Base-by-base conservation (phyloP, 2,329 filamentous ascomycete species). In the Colletotrichum sojae region DNA sequence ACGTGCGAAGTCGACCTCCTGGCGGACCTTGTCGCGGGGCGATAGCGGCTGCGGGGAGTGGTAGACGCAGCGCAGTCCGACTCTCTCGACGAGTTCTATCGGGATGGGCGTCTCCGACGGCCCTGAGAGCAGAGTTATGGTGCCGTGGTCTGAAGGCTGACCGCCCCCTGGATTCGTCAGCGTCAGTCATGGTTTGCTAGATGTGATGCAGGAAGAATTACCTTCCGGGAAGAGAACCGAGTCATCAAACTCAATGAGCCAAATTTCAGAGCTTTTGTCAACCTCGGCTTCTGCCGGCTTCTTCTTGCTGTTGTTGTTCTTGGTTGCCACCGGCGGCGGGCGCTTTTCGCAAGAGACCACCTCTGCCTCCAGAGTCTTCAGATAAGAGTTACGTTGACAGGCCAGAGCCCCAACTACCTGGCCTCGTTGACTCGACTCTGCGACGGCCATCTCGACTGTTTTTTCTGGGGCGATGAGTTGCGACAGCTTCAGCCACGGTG, bases 181-280 rank as follows among this genome's bases (percentile, higher is more conserved):
- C 36, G 20, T 54, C 48, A 53, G 48, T 18, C n/a, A 20, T 16
- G 2, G 10, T 13, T 16, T n/a, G 3, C 10, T 4, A 15, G 8
- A 16, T 12, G 12, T 10, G 6, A 3, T 6, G 16, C n/a, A 25
- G 15, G 3, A 6, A 13, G 2, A 3, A 31, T 4, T 36, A 73
- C 77, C 77, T 71, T 78, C 77, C 0, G 77, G 77, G 2, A 78
- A 78, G 0, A 78, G 46, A 0, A 78, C 74, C 4, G 77, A 78
- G 12, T 78, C 76, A 1, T 71, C 68, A 51, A 75, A 78, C 22
- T 78, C 77, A 6, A 78, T 72, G 2, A 78, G 51, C 77, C 77
- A 78, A 45, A 65, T 64, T 16, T 77, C 75, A 2, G 58, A 43
- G 18, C 4, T 31, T 20, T 6, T 43, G 13, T 56, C 61, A 2